These are phyloP conservation scores for Cercospora sp. DNA, from an alignment of 2,329 filamentous ascomycete genomes.

Conservation along the genomic window DNA sequence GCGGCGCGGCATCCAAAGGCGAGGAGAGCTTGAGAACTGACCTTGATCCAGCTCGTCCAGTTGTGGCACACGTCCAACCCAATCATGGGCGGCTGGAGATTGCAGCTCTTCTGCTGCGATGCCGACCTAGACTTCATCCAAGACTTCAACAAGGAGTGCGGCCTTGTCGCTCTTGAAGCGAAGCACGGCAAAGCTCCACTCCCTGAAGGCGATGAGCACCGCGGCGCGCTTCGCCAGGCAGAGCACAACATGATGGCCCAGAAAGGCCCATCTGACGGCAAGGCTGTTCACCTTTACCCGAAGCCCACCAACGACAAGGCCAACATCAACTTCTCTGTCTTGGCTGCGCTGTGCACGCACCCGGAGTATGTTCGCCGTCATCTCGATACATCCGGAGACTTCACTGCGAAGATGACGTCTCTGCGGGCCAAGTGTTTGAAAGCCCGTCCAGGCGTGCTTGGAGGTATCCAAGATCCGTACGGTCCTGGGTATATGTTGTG, in stretches of 20 bases:
- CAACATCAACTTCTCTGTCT: neutral
- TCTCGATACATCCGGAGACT: neutral
- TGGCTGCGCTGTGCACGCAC: neutral
- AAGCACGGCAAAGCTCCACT: neutral
- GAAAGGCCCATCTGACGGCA: neutral
- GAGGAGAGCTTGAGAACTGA: too few relatives aligned
- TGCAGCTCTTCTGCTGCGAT: slow-evolving; percentile 24
- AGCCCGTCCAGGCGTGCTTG: neutral
- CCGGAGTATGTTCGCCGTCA: neutral
- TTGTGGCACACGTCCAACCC: too few relatives aligned
- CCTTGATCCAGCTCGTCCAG: too few relatives aligned
- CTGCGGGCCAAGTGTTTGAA: neutral
- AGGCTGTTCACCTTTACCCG: neutral
- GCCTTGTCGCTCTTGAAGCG: slow-evolving; percentile 11
- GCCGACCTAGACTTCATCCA: slow-evolving; percentile 10
- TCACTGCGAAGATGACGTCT: neutral
- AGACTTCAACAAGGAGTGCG: slow-evolving; percentile 1
- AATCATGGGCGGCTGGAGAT: slow-evolving; percentile 17
- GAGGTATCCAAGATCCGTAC: neutral
- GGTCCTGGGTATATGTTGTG: neutral
- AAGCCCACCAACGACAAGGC: neutral
- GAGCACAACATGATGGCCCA: neutral
- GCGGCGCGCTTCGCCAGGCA: neutral
- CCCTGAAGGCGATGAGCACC: neutral
- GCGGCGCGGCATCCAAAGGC: too few relatives aligned